Evolutionary conservation across 129 eudicot species (phyloP).

Genomic region (Deinandra increscens): DNA sequence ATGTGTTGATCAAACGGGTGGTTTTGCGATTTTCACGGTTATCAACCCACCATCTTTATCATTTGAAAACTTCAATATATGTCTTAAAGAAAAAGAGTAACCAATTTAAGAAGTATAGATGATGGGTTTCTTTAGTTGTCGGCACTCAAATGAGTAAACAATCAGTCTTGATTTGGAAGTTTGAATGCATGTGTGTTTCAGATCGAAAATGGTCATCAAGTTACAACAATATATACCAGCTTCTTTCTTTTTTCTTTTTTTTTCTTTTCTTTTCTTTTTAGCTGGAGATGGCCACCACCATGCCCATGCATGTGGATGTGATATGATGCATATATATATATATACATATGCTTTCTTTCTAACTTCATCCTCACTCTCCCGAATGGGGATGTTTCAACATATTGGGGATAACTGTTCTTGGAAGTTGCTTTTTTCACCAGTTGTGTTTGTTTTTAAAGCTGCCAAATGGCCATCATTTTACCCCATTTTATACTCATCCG

Average conservation of each 20-base stretch:
- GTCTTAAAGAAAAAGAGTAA: slow-evolving; percentile 16
- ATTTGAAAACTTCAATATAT: neutral
- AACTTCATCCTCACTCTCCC: slow-evolving; percentile 30
- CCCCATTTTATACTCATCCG: slow-evolving; percentile 38
- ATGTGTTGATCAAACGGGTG: too few relatives aligned
- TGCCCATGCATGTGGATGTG: slow-evolving; percentile 25
- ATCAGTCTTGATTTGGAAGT: slow-evolving; percentile 32
- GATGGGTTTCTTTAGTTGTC: slow-evolving; percentile 1
- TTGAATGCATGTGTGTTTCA: slow-evolving; percentile 34
- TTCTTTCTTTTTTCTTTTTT: too few relatives aligned
- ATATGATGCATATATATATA: slow-evolving; percentile 27
- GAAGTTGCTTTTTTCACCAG: slow-evolving; percentile 19
- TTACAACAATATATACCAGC: too few relatives aligned
- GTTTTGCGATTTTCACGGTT: too few relatives aligned
- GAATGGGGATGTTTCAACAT: too few relatives aligned
- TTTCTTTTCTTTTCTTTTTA: too few relatives aligned
- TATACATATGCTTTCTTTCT: too few relatives aligned
- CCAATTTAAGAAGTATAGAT: slow-evolving; percentile 23
- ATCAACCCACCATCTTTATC: too few relatives aligned
- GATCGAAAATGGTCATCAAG: slow-evolving; percentile 29
- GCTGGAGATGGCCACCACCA: slow-evolving; percentile 34
- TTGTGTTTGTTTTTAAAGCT: slow-evolving; percentile 43
- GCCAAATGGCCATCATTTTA: slow-evolving; percentile 42
- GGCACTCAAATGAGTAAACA: slow-evolving; percentile 25
- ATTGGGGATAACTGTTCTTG: neutral